phyloP scores from a whole-genome alignment of 805 yeast genomes.

The Pichia paraexigua region DNA sequence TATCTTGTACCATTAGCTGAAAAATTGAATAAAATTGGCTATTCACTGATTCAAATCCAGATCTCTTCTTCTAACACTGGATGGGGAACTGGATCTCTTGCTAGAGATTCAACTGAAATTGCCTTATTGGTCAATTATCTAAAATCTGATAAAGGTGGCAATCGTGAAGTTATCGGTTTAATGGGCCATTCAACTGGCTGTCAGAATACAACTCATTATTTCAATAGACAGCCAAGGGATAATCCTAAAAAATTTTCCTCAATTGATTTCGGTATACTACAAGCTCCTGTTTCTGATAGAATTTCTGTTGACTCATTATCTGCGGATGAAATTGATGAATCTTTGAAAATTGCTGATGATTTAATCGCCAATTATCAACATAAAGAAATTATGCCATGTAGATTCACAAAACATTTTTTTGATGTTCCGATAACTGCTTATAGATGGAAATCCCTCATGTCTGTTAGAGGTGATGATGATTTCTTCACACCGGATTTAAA shows the following conservation, averaged over 20 bases:
- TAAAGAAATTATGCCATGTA: constrained; percentile 44
- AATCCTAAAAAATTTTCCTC: constrained; percentile 3
- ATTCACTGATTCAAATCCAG: constrained; percentile 54
- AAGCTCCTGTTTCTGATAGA: constrained; percentile 70
- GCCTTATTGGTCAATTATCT: constrained; percentile 47
- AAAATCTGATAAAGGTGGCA: constrained; percentile 37
- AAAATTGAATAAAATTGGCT: constrained; percentile 35
- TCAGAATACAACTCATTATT: constrained; percentile 64
- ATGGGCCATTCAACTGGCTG: constrained; percentile 86
- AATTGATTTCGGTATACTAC: constrained; percentile 55
- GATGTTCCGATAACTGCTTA: constrained; percentile 60
- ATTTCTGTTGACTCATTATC: constrained; percentile 31
- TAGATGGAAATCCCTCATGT: constrained; percentile 59
- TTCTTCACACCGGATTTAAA: constrained; percentile 53
- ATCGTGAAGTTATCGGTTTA: constrained; percentile 43
- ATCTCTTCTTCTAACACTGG: constrained; percentile 56
- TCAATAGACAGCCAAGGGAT: constrained; percentile 30
- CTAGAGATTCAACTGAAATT: constrained; percentile 53
- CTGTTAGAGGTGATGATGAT: constrained; percentile 68
- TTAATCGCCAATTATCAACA: constrained; percentile 36
- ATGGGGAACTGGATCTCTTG: constrained; percentile 64
- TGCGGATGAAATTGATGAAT: constrained; percentile 14
- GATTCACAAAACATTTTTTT: constrained; percentile 37
- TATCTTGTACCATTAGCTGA: constrained; percentile 17
- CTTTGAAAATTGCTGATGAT: constrained; percentile 28